Evolutionary conservation across 2,329 filamentous ascomycete genomes (phyloP).

Genomic region (Chaetoscypha palmicola): DNA sequence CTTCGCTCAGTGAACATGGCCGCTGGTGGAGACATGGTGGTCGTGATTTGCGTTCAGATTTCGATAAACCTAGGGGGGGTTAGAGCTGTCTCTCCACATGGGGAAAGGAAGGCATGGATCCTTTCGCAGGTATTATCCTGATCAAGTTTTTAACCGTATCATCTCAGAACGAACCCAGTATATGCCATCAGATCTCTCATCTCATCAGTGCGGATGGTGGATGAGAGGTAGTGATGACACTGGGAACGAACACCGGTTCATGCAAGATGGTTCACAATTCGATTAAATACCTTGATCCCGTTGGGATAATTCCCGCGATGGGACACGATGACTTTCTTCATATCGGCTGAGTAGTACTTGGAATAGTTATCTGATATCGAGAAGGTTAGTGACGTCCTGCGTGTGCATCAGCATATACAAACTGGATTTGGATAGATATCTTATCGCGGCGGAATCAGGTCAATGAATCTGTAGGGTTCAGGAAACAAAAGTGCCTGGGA

Average conservation of each 20-base stretch:
- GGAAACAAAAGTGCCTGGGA: neutral
- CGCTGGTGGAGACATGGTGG: constrained; percentile 72
- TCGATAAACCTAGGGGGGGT: constrained; percentile 35
- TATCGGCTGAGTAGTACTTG: constrained; percentile 22
- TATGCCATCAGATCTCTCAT: constrained; percentile 22
- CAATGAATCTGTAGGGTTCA: too few relatives aligned
- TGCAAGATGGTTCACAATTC: constrained; percentile 44
- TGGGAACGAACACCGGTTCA: constrained; percentile 58
- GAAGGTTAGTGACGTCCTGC: neutral
- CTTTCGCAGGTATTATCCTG: constrained; percentile 99
- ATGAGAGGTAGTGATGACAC: constrained; percentile 27
- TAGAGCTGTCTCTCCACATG: constrained; percentile 32
- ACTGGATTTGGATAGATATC: neutral
- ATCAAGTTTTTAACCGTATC: constrained; percentile 91
- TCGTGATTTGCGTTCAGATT: constrained; percentile 28
- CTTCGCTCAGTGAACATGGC: constrained; percentile 49
- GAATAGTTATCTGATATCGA: constrained; percentile 7
- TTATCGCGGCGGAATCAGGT: too few relatives aligned
- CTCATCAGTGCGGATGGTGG: constrained; percentile 26
- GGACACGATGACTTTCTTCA: constrained; percentile 27
- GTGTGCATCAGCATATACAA: neutral
- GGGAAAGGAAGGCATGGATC: constrained; percentile 73
- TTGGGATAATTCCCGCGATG: constrained; percentile 29
- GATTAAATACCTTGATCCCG: constrained; percentile 32
- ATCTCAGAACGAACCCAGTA: constrained; percentile 59